Percentiles rank a stretch among this genome's conserved stretches.
Conservation (phyloP, 805 yeast species). For the Saccharomyces mikatae region DNA sequence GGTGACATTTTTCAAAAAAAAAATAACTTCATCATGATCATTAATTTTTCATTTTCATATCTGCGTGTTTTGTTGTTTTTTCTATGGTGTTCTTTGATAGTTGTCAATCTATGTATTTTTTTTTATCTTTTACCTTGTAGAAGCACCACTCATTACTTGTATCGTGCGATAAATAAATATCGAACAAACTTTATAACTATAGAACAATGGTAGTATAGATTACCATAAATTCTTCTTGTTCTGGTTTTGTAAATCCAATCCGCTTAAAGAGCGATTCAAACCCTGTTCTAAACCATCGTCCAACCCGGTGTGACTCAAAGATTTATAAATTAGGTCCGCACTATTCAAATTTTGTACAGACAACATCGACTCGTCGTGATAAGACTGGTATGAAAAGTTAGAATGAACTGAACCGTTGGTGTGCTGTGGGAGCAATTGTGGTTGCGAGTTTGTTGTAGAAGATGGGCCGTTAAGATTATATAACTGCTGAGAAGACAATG, state of each 20-base stretch:
- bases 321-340: conserved; percentile 15
- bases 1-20: not conserved
- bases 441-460: conserved; percentile 1
- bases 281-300: conserved; percentile 24
- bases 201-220: not conserved
- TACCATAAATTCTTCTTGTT: not conserved
- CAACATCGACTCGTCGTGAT: conserved; percentile 15
- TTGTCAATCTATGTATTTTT: not conserved
- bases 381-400: conserved; percentile 27
- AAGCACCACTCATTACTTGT: not conserved
- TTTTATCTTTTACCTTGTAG: not conserved
- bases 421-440: conserved; percentile 23
- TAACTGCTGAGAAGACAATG: conserved; percentile 7
- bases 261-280: conserved; percentile 28
- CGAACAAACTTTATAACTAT: not conserved
- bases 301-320: conserved; percentile 10
- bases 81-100: not conserved
- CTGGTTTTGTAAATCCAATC: conserved; percentile 23
- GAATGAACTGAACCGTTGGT: conserved; percentile 31
- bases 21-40: not conserved
- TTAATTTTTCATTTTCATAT: not conserved
- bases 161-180: not conserved
- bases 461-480: not conserved
- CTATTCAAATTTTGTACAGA: conserved; percentile 6
- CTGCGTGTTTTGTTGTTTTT: not conserved